Evolutionary conservation across 495 filamentous ascomycete genomes (phyloP), one percentile per base, ranked within the genome.

Genomic region (Trichoderma reesei): DNA sequence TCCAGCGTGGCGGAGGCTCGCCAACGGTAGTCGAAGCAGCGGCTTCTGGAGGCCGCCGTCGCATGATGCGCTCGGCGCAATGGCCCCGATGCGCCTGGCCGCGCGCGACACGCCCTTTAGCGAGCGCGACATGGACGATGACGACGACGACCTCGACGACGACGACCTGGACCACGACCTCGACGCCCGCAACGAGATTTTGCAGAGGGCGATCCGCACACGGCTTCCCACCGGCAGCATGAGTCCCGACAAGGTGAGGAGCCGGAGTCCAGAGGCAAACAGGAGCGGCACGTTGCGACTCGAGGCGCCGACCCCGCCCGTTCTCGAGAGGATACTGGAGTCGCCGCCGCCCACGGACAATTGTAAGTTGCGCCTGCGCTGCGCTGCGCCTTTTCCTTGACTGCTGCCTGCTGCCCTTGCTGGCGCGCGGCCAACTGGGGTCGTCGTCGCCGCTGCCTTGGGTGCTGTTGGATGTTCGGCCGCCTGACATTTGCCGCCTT

Each of bases 1-100:
- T 65, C 81, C 82, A 51, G 81, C 81, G 31, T 83, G 81, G 81
- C 73, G 77, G 65, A 73, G 81, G 56, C 77, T 81, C 71, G 75
- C 74, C 70, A 79, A 79, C 69, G 79, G 78, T 69, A 79, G 78
- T 64, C 78, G 79, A 61, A 83, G 76, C 75, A 81, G 75, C 69
- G 81, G 80, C 65, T 83, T 82, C 68, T 83, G 80, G 81, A 75
- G 76, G 67, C 74, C 71, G 63, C 72, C 63, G 37, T 44, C 69
- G 65, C 73, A 73, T 20, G 72, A 76, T 61, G 66, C 72, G 44
- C 59, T 75, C 61, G 67, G 72, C 65, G 65, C 48, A n/a, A 62
- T 72, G 20, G 59, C 71, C 4, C 68, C 71, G 61, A 68, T 34
- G 41, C 41, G 59, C 59, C 59, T 42, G 59, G 36, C 59, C 20